Conservation (phyloP, 2,329 filamentous ascomycete species). For the Pseudopithomyces maydicus region DNA sequence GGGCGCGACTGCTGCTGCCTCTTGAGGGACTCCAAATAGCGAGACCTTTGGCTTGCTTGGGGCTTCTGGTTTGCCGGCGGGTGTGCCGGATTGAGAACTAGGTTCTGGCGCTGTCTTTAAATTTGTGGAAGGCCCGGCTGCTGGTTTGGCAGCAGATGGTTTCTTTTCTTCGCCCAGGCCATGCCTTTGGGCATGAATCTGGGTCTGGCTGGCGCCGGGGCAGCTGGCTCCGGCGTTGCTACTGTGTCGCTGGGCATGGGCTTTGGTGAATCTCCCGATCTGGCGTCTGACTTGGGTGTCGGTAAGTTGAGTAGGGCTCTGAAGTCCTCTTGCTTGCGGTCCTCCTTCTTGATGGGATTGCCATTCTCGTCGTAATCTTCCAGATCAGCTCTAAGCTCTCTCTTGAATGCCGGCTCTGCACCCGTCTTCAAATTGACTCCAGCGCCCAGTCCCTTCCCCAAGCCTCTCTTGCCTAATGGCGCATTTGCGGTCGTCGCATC, state of each 20-base stretch:
- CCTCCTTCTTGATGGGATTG: conserved; percentile 33
- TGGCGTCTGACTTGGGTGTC: conserved; percentile 28
- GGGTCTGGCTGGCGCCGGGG: conserved; percentile 76
- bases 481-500: conserved; percentile 28
- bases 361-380: conserved; percentile 44
- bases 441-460: conserved; percentile 51
- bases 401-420: conserved; percentile 78
- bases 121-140: conserved; percentile 1
- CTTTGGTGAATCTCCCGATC: conserved; percentile 33
- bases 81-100: conserved; percentile 12
- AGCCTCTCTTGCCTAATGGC: conserved; percentile 37
- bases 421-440: conserved; percentile 82
- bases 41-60: conserved; percentile 65
- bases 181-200: conserved; percentile 90
- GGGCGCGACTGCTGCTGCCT: conserved; percentile 37
- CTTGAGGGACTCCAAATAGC: conserved; percentile 68
- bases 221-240: conserved; percentile 54
- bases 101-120: conserved; percentile 8
- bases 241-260: background rate
- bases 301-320: conserved; percentile 43
- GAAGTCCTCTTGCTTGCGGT: conserved; percentile 38
- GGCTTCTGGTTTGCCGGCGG: conserved; percentile 25
- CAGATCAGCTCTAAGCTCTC: conserved; percentile 55
- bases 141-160: conserved; percentile 13
- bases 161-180: conserved; percentile 69